A percentile compares a stretch with the other conserved stretches of the same genome.
These are phyloP conservation scores for Microcera coccophila DNA, from an alignment of 2,329 filamentous ascomycete genomes.

Conservation along the genomic window DNA sequence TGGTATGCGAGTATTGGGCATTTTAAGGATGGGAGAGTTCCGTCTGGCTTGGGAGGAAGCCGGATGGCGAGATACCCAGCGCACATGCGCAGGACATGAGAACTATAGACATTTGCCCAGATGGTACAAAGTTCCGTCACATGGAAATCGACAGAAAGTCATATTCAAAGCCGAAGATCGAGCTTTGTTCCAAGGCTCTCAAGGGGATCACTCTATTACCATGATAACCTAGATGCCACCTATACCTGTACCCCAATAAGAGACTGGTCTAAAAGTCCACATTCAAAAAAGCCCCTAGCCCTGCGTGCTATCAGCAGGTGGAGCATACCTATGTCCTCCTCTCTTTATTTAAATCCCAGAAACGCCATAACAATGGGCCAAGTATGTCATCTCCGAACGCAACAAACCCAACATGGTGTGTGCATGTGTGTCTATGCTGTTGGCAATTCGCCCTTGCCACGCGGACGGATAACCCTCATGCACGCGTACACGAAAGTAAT, in stretches of 20 bases:
- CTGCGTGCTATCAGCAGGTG: background rate
- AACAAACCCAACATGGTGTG: slow-evolving; percentile 10
- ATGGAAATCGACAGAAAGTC: too few relatives aligned
- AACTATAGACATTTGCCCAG: too few relatives aligned
- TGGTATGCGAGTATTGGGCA: slow-evolving; percentile 9
- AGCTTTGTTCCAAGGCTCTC: background rate
- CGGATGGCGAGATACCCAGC: slow-evolving; percentile 7
- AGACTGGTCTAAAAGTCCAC: slow-evolving; percentile 17
- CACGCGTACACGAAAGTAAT: slow-evolving; percentile 40
- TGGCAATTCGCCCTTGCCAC: slow-evolving; percentile 17
- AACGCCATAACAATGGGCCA: slow-evolving; percentile 30
- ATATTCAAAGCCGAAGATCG: too few relatives aligned
- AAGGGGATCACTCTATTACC: slow-evolving; percentile 21
- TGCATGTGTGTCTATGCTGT: slow-evolving; percentile 27
- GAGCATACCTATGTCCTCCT: slow-evolving; percentile 5
- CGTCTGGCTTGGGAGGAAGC: background rate
- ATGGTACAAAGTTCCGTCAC: too few relatives aligned
- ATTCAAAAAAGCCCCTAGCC: slow-evolving; percentile 1
- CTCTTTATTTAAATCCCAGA: slow-evolving; percentile 23
- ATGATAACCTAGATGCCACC: slow-evolving; percentile 14
- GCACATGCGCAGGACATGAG: background rate
- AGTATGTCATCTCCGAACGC: too few relatives aligned
- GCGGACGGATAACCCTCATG: slow-evolving; percentile 28
- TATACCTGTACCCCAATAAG: slow-evolving; percentile 12
- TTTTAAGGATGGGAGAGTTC: background rate